Base-by-base conservation (phyloP, 2,329 filamentous ascomycete genomes). In the Talaromyces sp. region DNA sequence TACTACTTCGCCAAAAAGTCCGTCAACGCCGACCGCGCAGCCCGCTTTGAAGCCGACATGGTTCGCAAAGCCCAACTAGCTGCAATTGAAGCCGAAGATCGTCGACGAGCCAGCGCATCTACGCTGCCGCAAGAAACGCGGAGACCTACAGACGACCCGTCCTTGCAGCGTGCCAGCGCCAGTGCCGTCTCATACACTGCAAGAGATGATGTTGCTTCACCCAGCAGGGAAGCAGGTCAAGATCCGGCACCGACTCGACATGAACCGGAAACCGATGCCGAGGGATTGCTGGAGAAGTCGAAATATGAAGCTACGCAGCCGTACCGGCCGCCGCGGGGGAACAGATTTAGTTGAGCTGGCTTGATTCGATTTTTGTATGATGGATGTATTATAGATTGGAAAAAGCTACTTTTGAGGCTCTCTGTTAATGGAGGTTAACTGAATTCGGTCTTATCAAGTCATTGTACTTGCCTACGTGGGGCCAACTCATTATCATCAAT, bases 1-100 rank as follows among this genome's bases (percentile, higher is more conserved):
- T 99, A 98, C 84, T 93, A 91, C 83, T 97, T 97, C 77, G 95
- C 95, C 69, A 99, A 99, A 85, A 86, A 87, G 75, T 89, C 89
- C 78, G 96, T 99, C 85, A 97, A 97, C 76, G 91, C 91, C 71
- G 93, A 97, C 79, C 91, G 94, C 69, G 84, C 86, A 67, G 82
- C 87, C 67, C 87, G 91, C 73, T 86, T 90, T 69, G 86, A 90
- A 71, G 88, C 90, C 67, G 85, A 87, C 71, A 89, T 90, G 80
- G 89, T 85, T 80, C 85, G 84, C 71, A 79, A 81, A 68, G 72
- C 75, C 10, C 72, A 77, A 39, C 66, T 77, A 50, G 74, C 73
- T 31, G 72, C 74, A 6, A 72, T 76, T 68, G 77, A 79, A 71
- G 68, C 72, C 17, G 72, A 75, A 49, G 72, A 77, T 65, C 73